Conservation (phyloP, 495 filamentous ascomycete species). For the Trichoderma parareesei region DNA sequence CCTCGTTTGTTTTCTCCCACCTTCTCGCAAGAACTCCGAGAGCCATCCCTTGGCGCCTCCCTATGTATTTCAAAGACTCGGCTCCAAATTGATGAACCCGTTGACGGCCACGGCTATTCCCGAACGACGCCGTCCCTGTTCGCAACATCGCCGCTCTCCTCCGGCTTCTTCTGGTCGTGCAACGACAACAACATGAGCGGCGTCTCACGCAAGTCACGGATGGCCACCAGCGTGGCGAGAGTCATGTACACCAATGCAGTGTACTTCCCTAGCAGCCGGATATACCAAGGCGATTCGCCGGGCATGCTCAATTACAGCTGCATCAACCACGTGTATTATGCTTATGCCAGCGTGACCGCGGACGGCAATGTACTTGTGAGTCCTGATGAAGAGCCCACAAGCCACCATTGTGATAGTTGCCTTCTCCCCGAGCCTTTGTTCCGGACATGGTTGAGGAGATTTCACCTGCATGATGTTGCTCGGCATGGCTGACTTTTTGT, state of each 20-base stretch:
- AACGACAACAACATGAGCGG: conserved; percentile 13
- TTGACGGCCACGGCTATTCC: background rate
- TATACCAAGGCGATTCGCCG: conserved; percentile 71
- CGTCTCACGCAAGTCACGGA: conserved; percentile 31
- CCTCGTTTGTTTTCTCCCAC: background rate
- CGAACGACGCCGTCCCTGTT: conserved; percentile 11
- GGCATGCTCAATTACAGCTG: conserved; percentile 59
- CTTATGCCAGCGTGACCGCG: conserved; percentile 74
- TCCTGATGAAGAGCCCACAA: conserved; percentile 10
- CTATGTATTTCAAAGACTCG: background rate
- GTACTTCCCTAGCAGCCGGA: conserved; percentile 84
- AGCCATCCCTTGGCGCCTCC: background rate
- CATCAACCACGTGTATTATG: conserved; percentile 76
- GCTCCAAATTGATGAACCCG: background rate
- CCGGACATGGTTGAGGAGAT: conserved; percentile 14
- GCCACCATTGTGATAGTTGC: background rate
- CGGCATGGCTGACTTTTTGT: conserved; percentile 9
- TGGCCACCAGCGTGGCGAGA: conserved; percentile 28
- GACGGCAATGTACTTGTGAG: conserved; percentile 79
- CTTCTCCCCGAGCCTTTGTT: conserved; percentile 7
- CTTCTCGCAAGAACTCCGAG: background rate
- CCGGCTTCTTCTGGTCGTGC: background rate
- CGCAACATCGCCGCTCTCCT: conserved; percentile 7
- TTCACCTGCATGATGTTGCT: conserved; percentile 12
- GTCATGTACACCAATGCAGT: conserved; percentile 65